A percentile compares a stretch with the other conserved stretches of the same genome.
These are phyloP conservation scores for Diddensiella caesifluorescens DNA, from an alignment of 805 yeast genomes.

Conservation along the genomic window DNA sequence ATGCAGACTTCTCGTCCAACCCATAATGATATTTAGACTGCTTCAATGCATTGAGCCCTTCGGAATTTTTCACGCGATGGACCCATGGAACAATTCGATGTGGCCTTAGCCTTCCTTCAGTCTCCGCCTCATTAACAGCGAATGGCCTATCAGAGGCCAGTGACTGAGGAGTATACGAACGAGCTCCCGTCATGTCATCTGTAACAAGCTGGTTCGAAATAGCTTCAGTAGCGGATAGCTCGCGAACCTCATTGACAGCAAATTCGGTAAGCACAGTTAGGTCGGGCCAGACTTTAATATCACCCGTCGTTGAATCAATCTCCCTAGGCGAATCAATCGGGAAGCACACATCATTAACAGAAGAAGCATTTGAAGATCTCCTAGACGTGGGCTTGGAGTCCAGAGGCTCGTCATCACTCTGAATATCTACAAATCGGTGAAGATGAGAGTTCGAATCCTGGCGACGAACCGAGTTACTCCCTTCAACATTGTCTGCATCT, in stretches of 20 bases:
- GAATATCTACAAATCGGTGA: slow-evolving; percentile 1
- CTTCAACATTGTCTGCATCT: no score
- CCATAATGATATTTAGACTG: slow-evolving; percentile 15
- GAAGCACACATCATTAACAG: slow-evolving; percentile 88
- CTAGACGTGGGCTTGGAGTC: slow-evolving; percentile 60
- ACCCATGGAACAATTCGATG: slow-evolving; percentile 72
- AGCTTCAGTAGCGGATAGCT: slow-evolving; percentile 30
- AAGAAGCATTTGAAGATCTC: slow-evolving; percentile 54
- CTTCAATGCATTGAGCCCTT: slow-evolving; percentile 10
- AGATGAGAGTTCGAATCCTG: background rate
- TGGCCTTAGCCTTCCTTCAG: slow-evolving; percentile 59
- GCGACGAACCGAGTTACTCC: no score
- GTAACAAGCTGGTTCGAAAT: slow-evolving; percentile 21
- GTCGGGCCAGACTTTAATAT: slow-evolving; percentile 73
- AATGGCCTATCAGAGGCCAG: background rate
- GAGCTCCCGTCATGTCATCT: slow-evolving; percentile 13
- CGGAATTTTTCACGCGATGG: slow-evolving; percentile 5
- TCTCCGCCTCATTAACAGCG: slow-evolving; percentile 52
- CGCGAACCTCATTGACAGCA: slow-evolving; percentile 59
- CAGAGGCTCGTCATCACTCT: slow-evolving; percentile 22
- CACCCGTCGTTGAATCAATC: slow-evolving; percentile 22
- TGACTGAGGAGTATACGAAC: slow-evolving; percentile 10
- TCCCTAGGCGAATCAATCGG: slow-evolving; percentile 52
- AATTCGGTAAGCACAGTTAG: slow-evolving; percentile 67
- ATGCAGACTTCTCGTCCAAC: slow-evolving; percentile 38